Evolutionary conservation across 2,329 filamentous ascomycete genomes (phyloP).

Genomic region (Paraphaeosphaeria sporulosa): DNA sequence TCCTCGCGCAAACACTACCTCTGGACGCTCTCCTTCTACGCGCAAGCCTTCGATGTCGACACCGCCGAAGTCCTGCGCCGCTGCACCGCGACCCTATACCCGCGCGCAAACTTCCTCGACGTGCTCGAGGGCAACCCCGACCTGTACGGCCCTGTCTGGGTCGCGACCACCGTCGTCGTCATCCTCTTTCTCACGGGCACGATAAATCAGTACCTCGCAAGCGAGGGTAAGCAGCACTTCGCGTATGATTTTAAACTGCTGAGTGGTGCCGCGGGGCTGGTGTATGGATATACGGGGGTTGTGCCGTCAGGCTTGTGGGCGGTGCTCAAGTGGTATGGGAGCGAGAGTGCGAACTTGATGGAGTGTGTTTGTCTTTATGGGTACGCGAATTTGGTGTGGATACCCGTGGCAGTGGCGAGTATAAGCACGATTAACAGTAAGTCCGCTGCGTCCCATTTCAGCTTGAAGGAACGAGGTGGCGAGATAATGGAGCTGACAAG

Average conservation of each 20-base stretch:
- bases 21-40: constrained; percentile 92
- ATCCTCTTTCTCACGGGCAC: constrained; percentile 96
- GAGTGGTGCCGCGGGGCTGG: constrained; percentile 86
- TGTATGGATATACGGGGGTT: constrained; percentile 89
- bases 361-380: constrained; percentile 97
- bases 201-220: constrained; percentile 86
- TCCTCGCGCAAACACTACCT: constrained; percentile 76
- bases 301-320: constrained; percentile 87
- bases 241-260: constrained; percentile 90
- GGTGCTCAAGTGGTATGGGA: constrained; percentile 92
- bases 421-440: constrained; percentile 80
- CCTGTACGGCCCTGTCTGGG: constrained; percentile 97
- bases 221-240: constrained; percentile 73
- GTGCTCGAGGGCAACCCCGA: constrained; percentile 97
- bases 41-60: constrained; percentile 98
- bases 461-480: background rate
- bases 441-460: constrained; percentile 22
- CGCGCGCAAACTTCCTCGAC: constrained; percentile 93
- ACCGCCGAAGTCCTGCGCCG: constrained; percentile 86
- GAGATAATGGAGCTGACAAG: background rate
- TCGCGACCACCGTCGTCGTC: constrained; percentile 94
- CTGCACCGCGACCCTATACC: constrained; percentile 88
- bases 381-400: constrained; percentile 97
- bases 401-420: constrained; percentile 88
- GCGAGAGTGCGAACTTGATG: constrained; percentile 88